Evolutionary conservation across 768 basidiomycete genomes (phyloP), one percentile per base, ranked within the genome.

Genomic region (Candolleomyces eurysporus): DNA sequence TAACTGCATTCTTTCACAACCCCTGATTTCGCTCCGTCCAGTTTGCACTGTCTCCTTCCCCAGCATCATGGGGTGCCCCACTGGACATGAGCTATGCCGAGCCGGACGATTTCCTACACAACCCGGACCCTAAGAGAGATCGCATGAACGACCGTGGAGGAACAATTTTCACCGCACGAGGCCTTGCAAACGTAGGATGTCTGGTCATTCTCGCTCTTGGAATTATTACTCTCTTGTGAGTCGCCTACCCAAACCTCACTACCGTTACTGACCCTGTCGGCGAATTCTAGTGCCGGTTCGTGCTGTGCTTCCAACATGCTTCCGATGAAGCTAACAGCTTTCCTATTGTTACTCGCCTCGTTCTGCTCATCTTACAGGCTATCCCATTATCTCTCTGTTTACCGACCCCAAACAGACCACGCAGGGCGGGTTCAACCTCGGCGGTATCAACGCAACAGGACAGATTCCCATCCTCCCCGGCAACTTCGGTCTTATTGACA

Each of bases 361-460:
- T 14, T 48, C 10, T 36, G 11, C 36, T 11, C 36, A 10, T 19
- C 17, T 60, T 64, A 9, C 52, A 79, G 86, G 81, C 17, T 87
- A 79, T 64, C 87, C 87, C 0, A 63, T 88, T 45, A 66, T 81
- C 17, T 77, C 73, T 9, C 81, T 85, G 63, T 75, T 84, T 57
- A 71, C 76, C 14, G 68, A 68, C 21, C 74, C 69, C 49, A 71
- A 65, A 49, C 79, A 79, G 48, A 77, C 76, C 0, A 81, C 67
- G 19, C 78, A 79, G 65, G 79, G 85, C 2, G 89, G 82, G 9
- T 92, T 87, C 74, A 90, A 90, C 66, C 73, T 92, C 5, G 91
- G 91, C 3, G 91, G 90, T 2, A 85, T 82, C 67, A 93, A 93
- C 63, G 79, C 84, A 3, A 83, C 85, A 0, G 90, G 92, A 0